Evolutionary conservation across 2,329 filamentous ascomycete species (phyloP).

Genomic region (Penicillium sp.): DNA sequence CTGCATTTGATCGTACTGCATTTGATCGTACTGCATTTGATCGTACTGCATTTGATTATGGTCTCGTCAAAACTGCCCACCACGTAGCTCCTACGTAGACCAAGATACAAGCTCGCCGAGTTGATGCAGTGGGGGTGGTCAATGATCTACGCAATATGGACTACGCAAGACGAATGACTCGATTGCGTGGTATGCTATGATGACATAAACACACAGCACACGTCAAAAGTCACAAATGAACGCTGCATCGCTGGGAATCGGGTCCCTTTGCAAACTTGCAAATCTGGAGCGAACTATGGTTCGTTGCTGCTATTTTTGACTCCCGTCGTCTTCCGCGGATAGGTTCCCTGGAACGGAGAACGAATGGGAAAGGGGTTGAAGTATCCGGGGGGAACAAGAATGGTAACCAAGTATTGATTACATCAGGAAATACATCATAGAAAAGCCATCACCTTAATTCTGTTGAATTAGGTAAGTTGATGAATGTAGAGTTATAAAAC

Average conservation of each 20-base stretch:
- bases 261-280: background rate
- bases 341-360: background rate
- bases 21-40: too few relatives aligned
- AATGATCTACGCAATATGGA: background rate
- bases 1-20: too few relatives aligned
- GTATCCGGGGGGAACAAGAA: background rate
- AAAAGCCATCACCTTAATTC: background rate
- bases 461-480: background rate
- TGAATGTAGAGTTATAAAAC: background rate
- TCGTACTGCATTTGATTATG: background rate
- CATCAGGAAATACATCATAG: background rate
- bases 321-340: conserved; percentile 15
- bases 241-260: background rate
- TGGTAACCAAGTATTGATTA: background rate
- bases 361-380: background rate
- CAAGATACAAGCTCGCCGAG: too few relatives aligned
- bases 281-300: background rate
- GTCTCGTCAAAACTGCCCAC: background rate
- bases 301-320: background rate
- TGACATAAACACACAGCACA: background rate
- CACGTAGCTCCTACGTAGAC: background rate
- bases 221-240: too few relatives aligned
- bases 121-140: background rate
- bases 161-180: background rate
- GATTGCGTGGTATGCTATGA: conserved; percentile 3